Evolutionary conservation across 208 protist genomes (phyloP).

Genomic region (Leishmania amazonensis): DNA sequence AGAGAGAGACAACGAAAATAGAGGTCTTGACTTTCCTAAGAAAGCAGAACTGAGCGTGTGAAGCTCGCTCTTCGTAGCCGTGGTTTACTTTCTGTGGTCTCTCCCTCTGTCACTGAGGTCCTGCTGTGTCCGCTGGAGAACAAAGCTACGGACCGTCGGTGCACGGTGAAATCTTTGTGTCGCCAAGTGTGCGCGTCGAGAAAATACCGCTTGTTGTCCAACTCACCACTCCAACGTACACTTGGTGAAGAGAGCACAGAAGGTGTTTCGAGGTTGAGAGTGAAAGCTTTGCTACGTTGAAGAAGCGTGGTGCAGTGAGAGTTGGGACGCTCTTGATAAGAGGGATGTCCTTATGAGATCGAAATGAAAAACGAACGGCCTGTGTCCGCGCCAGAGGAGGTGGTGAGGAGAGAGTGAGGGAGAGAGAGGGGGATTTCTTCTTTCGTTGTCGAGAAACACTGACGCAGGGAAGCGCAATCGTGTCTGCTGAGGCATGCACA

Average conservation of each 20-base stretch:
- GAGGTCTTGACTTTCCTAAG: background rate
- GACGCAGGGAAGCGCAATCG: background rate
- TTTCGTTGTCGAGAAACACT: background rate
- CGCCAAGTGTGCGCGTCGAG: background rate
- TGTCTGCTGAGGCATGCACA: background rate
- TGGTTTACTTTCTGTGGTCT: no score
- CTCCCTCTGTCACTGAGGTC: no score
- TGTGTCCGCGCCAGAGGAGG: background rate
- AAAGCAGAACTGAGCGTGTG: background rate
- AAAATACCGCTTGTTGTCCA: background rate
- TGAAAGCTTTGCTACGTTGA: background rate
- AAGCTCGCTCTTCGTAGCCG: background rate
- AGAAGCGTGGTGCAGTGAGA: background rate
- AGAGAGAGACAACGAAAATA: background rate
- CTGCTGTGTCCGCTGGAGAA: background rate
- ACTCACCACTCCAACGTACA: background rate
- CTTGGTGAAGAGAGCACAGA: background rate
- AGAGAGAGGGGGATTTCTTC: background rate
- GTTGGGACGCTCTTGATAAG: background rate
- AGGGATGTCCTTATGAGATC: background rate
- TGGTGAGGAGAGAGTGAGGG: background rate
- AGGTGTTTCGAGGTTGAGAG: background rate
- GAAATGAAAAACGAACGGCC: background rate
- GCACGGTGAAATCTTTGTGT: background rate
- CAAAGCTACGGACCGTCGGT: no score